These are phyloP conservation scores for Saccharata proteae DNA, from an alignment of 2,329 filamentous ascomycete species.

Conservation along the genomic window DNA sequence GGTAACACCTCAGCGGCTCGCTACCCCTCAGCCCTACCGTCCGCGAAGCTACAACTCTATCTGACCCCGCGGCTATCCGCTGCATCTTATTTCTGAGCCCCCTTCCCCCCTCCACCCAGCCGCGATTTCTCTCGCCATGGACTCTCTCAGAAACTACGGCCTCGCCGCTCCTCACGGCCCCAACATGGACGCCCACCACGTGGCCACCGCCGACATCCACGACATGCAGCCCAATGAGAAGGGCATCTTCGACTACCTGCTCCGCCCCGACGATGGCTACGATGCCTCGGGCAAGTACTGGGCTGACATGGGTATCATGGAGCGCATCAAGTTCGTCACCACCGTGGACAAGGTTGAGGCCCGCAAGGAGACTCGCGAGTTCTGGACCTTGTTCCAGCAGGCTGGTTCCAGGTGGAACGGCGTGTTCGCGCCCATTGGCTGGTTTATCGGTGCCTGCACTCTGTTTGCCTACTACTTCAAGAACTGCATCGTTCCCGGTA, in stretches of 20 bases:
- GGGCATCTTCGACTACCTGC: conserved; percentile 61
- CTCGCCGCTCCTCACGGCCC: conserved; percentile 37
- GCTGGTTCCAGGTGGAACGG: conserved; percentile 38
- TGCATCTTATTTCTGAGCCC: no score
- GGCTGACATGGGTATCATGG: conserved; percentile 65
- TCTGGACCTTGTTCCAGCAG: conserved; percentile 71
- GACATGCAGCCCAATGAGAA: conserved; percentile 47
- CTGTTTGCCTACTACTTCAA: conserved; percentile 73
- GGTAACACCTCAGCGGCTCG: no score
- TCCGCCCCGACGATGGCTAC: conserved; percentile 82
- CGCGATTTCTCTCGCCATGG: no score
- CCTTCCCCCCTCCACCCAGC: no score
- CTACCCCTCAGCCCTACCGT: no score
- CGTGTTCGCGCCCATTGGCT: conserved; percentile 6
- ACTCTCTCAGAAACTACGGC: conserved; percentile 35
- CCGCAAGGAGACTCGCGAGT: conserved; percentile 49
- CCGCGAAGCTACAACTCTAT: no score
- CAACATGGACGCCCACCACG: conserved; percentile 32
- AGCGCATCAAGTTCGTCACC: conserved; percentile 65
- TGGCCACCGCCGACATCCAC: conserved; percentile 28
- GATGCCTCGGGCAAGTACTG: conserved; percentile 76
- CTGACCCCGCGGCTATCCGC: no score
- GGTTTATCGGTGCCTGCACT: conserved; percentile 20
- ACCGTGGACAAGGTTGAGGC: conserved; percentile 61
- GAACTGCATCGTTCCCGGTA: conserved; percentile 85